Evolutionary conservation across 164 flowering plant genomes (phyloP), one percentile per base, ranked within the genome.

Genomic region (Magnolia changhungtana): DNA sequence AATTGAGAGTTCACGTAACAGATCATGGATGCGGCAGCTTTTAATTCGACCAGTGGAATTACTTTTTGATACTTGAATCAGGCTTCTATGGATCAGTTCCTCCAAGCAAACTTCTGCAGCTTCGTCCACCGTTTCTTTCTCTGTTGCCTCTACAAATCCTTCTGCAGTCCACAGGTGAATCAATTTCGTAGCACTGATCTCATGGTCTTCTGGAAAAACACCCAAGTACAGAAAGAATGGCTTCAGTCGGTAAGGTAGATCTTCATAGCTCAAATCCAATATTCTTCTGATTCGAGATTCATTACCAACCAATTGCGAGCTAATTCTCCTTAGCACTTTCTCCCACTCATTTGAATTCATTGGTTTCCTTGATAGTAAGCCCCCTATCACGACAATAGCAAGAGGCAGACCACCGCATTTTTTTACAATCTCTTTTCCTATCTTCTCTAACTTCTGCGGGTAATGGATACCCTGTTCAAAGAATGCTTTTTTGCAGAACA

Each of bases 261-360:
- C 71, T 7, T 14, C 24, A 6, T 68, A 68, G 20, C 81, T 75
- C 50, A 79, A 65, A 75, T 75, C 58, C 20, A 75, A 55, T 52
- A 72, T 70, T 8, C 14, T 9, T 14, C 13, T 9, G 0, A 71
- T 23, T 50, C 18, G 8, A 5, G 24, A 20, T 72, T 72, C 31
- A 16, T 51, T 72, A 72, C 72, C 29, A 24, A 13, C 67, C 4
- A 72, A 14, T 3, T 79, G 50, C 8, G 8, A 4, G 9, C 3
- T 2, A n/a, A 71, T 58, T 24, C n/a, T 7, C 7, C 10, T 67
- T 1, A 2, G n/a, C 61, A 76, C 72, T 45, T 5, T 67, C 20
- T 37, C 5, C 78, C 76, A 72, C 23, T 45, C 75, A 67, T 65
- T n/a, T 8, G 24, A 1, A 20, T 24, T 5, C 29, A 10, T 11